Evolutionary conservation across 202 grass and related monocot species (phyloP), one percentile per base, ranked within the genome.

Genomic region (Panicum hallii): DNA sequence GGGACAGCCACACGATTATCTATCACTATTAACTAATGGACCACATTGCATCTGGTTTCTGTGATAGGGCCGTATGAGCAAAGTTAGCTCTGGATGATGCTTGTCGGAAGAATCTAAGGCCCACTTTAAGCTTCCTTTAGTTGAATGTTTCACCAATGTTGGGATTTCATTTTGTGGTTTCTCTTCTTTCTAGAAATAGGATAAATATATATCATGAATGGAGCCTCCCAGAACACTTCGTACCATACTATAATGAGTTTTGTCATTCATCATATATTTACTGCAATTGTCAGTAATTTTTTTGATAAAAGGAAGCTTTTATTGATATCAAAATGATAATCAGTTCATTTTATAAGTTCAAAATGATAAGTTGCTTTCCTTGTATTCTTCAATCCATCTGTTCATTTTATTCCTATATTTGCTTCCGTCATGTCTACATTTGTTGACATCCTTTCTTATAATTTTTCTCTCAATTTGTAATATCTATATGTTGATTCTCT

Each of bases 361-460:
- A n/a, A n/a, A n/a, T n/a, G n/a, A n/a, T n/a, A 87, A 78, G 41
- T 62, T 68, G 2, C 9, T 81, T 79, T 79, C 49, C 38, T 81
- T 65, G 23, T 3, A 49, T 34, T 48, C 1, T 61, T 53, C 22
- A 44, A 60, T 79, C 15, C 11, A 73, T 9, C 20, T 22, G 20
- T 53, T 20, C 1, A 16, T 67, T 5, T 5, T 72, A 10, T 67
- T 69, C 15, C 28, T 62, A 26, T 66, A 58, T 8, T 43, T 77
- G 12, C 7, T 77, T 82, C 72, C 0, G 56, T 30, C 58, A n/a
- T 43, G 6, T 57, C 76, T 6, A 30, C 20, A 40, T 82, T 70
- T 63, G 38, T 36, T 85, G 5, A 17, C 4, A 26, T 67, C 11
- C 8, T 58, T 64, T 70, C 9, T 66, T 84, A 41, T 11, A 38